These are phyloP conservation scores for Zygosaccharomyces siamensis DNA, from an alignment of 805 yeast species.

Conservation along the genomic window DNA sequence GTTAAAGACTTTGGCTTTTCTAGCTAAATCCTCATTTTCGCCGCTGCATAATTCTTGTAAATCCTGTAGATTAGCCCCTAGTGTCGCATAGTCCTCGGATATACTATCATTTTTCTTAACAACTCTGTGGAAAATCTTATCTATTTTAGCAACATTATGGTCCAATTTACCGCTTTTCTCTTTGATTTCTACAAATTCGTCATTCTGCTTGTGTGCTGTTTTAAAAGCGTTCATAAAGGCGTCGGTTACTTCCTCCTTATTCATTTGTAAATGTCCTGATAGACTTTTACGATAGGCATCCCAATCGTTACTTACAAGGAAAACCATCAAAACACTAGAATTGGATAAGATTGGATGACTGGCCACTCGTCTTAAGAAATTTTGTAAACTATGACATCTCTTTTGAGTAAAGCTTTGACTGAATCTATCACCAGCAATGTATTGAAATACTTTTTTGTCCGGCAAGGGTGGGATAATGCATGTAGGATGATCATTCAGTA, in stretches of 20 bases:
- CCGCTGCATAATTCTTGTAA: slow-evolving; percentile 55
- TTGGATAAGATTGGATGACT: slow-evolving; percentile 67
- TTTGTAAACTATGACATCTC: slow-evolving; percentile 71
- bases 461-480: slow-evolving; percentile 91
- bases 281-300: slow-evolving; percentile 31
- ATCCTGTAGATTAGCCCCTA: slow-evolving; percentile 64
- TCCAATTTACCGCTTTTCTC: slow-evolving; percentile 80
- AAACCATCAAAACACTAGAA: slow-evolving; percentile 50
- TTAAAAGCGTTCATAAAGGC: slow-evolving; percentile 92
- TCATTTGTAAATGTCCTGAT: slow-evolving; percentile 22
- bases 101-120: slow-evolving; percentile 69
- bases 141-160: slow-evolving; percentile 75
- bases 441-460: slow-evolving; percentile 84
- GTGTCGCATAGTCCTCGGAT: slow-evolving; percentile 64
- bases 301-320: slow-evolving; percentile 33
- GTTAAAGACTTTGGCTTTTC: slow-evolving; percentile 43
- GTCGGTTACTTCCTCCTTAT: slow-evolving; percentile 75
- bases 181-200: slow-evolving; percentile 76
- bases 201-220: slow-evolving; percentile 58
- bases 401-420: slow-evolving; percentile 77
- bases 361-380: slow-evolving; percentile 69
- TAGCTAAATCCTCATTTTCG: slow-evolving; percentile 23
- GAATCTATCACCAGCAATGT: slow-evolving; percentile 90
- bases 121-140: slow-evolving; percentile 68
- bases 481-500: slow-evolving; percentile 76